A percentile compares a stretch with the other conserved stretches of the same genome.
These are phyloP conservation scores for Trametes gibbosa DNA, from an alignment of 768 basidiomycete genomes.

Conservation along the genomic window DNA sequence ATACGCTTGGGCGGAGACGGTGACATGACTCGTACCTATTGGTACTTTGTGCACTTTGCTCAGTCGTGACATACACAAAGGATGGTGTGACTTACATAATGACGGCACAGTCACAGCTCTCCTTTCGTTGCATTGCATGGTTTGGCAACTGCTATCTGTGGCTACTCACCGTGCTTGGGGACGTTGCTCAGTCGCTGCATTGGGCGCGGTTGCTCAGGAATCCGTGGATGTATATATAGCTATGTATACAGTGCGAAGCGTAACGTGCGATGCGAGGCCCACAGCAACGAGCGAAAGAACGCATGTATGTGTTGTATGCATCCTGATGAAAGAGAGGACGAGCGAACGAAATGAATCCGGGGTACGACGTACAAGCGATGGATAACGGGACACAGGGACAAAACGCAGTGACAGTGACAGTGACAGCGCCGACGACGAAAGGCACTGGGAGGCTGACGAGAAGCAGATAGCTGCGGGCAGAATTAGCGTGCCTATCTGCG, in stretches of 20 bases:
- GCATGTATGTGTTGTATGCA: not conserved
- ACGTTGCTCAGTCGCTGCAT: too few relatives aligned
- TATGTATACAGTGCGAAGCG: conserved; percentile 18
- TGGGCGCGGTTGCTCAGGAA: too few relatives aligned
- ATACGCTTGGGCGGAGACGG: too few relatives aligned
- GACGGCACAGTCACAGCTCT: too few relatives aligned
- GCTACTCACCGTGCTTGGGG: too few relatives aligned
- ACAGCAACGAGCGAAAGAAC: conserved; percentile 17
- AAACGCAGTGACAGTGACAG: not conserved
- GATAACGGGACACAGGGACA: not conserved
- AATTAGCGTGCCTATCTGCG: conserved; percentile 7
- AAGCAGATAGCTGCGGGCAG: not conserved
- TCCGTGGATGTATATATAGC: conserved; percentile 14
- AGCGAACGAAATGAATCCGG: conserved; percentile 11
- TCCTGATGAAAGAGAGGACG: conserved; percentile 7
- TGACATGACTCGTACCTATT: too few relatives aligned
- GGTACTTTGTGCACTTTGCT: too few relatives aligned
- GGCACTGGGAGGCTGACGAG: not conserved
- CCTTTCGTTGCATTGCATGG: too few relatives aligned
- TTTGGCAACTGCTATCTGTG: too few relatives aligned
- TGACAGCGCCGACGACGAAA: not conserved
- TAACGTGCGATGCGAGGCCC: conserved; percentile 16
- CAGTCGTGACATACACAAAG: too few relatives aligned
- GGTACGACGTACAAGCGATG: conserved; percentile 5
- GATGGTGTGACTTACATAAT: too few relatives aligned